phyloP scores from a whole-genome alignment of 116 monocot genomes.

The Dioscorea cayenensis region DNA sequence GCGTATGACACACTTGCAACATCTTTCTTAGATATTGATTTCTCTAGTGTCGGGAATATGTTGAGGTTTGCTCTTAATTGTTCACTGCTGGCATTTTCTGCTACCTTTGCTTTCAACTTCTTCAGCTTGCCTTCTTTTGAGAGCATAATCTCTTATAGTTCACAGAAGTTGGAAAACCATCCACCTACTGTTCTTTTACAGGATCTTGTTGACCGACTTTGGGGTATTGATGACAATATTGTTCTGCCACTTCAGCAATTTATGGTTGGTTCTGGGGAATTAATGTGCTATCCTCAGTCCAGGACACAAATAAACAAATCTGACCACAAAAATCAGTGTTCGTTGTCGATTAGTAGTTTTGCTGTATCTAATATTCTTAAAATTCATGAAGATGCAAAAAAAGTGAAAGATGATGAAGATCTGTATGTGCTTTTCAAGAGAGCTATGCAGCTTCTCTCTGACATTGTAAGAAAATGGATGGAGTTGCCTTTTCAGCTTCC shows the following conservation, averaged over 20 bases:
- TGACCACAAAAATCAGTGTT: constrained; percentile 21
- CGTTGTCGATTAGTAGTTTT: constrained; percentile 27
- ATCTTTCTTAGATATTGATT: constrained; percentile 71
- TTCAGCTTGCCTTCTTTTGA: constrained; percentile 8
- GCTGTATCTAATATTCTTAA: constrained; percentile 21
- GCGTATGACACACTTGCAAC: constrained; percentile 80
- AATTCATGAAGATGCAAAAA: constrained; percentile 36
- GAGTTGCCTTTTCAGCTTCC: constrained; percentile 48
- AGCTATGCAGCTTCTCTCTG: constrained; percentile 33
- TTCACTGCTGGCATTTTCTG: constrained; percentile 74
- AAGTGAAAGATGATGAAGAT: constrained; percentile 16
- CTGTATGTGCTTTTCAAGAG: constrained; percentile 10
- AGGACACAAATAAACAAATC: constrained; percentile 22
- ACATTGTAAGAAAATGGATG: constrained; percentile 50
- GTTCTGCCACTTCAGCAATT: constrained; percentile 24
- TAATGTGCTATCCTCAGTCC: constrained; percentile 8
- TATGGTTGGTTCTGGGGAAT: constrained; percentile 16
- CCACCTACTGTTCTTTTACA: constrained; percentile 22
- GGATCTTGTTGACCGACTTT: constrained; percentile 51
- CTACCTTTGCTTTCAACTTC: constrained; percentile 37
- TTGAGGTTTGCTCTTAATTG: constrained; percentile 56
- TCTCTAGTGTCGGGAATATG: constrained; percentile 38
- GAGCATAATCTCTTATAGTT: constrained; percentile 6
- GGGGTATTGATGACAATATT: constrained; percentile 30
- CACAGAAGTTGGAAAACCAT: constrained; percentile 1